Base-by-base conservation (phyloP, 441 rosid genomes). In the Iberis amara region DNA sequence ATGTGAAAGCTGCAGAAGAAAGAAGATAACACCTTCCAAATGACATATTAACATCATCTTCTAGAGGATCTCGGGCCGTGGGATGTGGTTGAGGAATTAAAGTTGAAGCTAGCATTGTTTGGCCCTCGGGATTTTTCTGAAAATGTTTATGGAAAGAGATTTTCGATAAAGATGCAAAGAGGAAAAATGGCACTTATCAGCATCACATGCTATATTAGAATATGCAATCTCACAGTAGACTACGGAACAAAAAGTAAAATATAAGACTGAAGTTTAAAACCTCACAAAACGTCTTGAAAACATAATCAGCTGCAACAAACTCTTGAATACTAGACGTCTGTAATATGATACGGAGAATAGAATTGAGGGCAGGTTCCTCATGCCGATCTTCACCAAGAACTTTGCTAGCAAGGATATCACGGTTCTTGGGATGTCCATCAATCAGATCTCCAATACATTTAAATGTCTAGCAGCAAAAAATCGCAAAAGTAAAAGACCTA, bases 41-140 rank as follows among this genome's bases (percentile, higher is more conserved):
- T 55, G 99, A 89, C 87, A 94, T 71, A 76, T 85, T 77, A 72
- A 83, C 87, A 62, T 94, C 96, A 70, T 89, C 97, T 57, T 89
- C 97, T 48, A 79, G 68, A 54, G 87, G 64, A 61, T 83, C 82
- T 56, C 68, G 77, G 64, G 68, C 53, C 69, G 73, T 78, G 30
- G 78, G 70, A 63, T 68, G 73, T n/a, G 94, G 95, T 65, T 82
- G 90, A 45, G 95, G 97, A 67, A 89, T 86, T 76, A 94, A 79
- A 15, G 95, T 94, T 30, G 99, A 89, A 24, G 86, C 94, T 69
- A 94, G 67, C 95, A 89, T 81, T 62, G 79, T 54, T 69, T 94
- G 99, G 67, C 96, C 94, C 64, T 89, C 99, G 5, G 65, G 68
- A 69, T 94, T 94, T 64, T 78, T 62, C 97, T 94, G 77, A 47